These are phyloP conservation scores for Clitopilus hobsonii DNA, from an alignment of 768 basidiomycete species.

Conservation along the genomic window DNA sequence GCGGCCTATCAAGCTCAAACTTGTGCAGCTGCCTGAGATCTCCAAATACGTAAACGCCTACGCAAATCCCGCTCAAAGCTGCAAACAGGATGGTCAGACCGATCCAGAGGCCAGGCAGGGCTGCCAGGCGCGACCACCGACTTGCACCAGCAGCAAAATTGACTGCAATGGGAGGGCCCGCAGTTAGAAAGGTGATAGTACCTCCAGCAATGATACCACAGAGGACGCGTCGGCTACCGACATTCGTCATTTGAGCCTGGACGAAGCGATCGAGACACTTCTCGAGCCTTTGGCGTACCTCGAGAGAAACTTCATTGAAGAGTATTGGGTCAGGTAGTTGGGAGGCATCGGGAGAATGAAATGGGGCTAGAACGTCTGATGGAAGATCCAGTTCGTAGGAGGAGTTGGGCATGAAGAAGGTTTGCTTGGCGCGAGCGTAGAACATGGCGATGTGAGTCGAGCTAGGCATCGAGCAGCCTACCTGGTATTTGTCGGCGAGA, in stretches of 20 bases:
- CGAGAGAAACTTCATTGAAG: conserved; percentile 55
- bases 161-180: conserved; percentile 40
- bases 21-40: conserved; percentile 74
- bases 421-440: conserved; percentile 75
- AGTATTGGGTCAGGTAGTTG: conserved; percentile 63
- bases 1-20: conserved; percentile 71
- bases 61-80: conserved; percentile 68
- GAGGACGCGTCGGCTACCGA: conserved; percentile 63
- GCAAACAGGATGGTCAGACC: conserved; percentile 59
- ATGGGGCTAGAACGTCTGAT: conserved; percentile 58
- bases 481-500: conserved; percentile 23
- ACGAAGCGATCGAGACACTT: conserved; percentile 66
- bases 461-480: conserved; percentile 35
- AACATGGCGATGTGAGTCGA: conserved; percentile 64
- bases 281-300: conserved; percentile 55
- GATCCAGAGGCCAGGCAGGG: conserved; percentile 67
- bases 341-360: conserved; percentile 38
- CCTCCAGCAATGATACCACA: conserved; percentile 67
- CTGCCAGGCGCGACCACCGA: conserved; percentile 54
- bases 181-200: conserved; percentile 42
- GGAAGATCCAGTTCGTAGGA: conserved; percentile 70
- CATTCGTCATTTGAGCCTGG: conserved; percentile 62
- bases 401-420: conserved; percentile 71
- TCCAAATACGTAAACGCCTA: conserved; percentile 77
- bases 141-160: conserved; percentile 42